Evolutionary conservation across 2,329 filamentous ascomycete species (phyloP).

Genomic region (Ascochyta lentis): DNA sequence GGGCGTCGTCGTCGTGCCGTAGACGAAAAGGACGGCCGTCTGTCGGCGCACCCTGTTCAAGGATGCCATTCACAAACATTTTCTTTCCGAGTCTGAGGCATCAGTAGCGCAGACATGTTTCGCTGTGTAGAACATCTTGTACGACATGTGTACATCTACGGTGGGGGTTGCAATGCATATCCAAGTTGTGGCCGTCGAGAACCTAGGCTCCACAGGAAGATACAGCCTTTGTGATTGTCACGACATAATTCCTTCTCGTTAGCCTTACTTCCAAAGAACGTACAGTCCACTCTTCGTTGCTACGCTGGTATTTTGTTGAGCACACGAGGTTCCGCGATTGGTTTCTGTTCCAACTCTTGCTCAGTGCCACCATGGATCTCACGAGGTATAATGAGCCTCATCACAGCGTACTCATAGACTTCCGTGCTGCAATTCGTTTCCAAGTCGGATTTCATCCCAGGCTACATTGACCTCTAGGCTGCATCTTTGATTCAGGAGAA

Average conservation of each 20-base stretch:
- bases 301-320: not conserved
- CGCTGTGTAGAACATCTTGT: not conserved
- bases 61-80: not conserved
- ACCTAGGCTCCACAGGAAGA: not conserved
- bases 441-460: no score
- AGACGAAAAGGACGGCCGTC: not conserved
- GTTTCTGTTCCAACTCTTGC: not conserved
- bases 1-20: constrained; percentile 58
- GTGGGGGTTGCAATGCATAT: not conserved
- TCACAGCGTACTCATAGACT: not conserved
- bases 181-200: not conserved
- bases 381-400: no score
- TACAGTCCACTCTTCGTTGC: no score
- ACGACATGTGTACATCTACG: constrained; percentile 3
- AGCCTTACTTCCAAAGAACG: no score
- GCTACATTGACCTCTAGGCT: no score
- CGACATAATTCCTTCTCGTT: no score
- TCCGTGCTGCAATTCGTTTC: not conserved
- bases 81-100: not conserved
- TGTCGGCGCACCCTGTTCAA: not conserved
- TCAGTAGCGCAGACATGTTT: not conserved
- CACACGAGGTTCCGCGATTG: not conserved
- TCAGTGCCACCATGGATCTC: not conserved
- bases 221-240: not conserved
- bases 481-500: constrained; percentile 19